Conservation (phyloP, 2,329 filamentous ascomycete genomes). For the Monilinia polystroma region DNA sequence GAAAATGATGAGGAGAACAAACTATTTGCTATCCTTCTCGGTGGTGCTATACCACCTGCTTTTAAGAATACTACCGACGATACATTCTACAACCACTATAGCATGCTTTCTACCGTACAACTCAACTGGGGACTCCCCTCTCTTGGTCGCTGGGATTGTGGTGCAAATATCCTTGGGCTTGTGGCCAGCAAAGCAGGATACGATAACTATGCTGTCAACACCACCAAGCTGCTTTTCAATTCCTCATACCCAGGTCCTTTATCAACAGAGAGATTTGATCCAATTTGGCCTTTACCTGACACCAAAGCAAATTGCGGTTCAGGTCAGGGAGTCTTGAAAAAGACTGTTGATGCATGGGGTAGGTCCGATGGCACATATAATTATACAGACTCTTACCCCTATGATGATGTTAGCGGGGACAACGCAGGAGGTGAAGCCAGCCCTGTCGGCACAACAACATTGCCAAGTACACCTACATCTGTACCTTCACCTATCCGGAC, state of each 20-base stretch:
- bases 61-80: slow-evolving; percentile 51
- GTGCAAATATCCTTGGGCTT: slow-evolving; percentile 34
- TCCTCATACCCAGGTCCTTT: slow-evolving; percentile 44
- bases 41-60: slow-evolving; percentile 49
- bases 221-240: slow-evolving; percentile 45
- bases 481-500: background rate
- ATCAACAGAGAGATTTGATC: slow-evolving; percentile 33
- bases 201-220: slow-evolving; percentile 30
- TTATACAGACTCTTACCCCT: slow-evolving; percentile 31
- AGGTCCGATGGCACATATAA: slow-evolving; percentile 26
- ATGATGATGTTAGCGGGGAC: slow-evolving; percentile 25
- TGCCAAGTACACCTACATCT: background rate
- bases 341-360: slow-evolving; percentile 29
- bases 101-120: slow-evolving; percentile 42
- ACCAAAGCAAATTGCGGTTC: slow-evolving; percentile 30
- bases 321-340: slow-evolving; percentile 26
- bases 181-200: slow-evolving; percentile 35
- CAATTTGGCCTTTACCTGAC: slow-evolving; percentile 31
- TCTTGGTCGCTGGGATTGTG: slow-evolving; percentile 45
- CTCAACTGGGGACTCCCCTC: slow-evolving; percentile 45
- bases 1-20: slow-evolving; percentile 51
- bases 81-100: slow-evolving; percentile 49
- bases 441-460: background rate
- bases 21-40: slow-evolving; percentile 53
- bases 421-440: slow-evolving; percentile 25